Percentiles rank a stretch among this genome's conserved stretches.
These are phyloP conservation scores for Blastomyces emzantsi DNA, from an alignment of 2,329 filamentous ascomycete species.

Conservation along the genomic window DNA sequence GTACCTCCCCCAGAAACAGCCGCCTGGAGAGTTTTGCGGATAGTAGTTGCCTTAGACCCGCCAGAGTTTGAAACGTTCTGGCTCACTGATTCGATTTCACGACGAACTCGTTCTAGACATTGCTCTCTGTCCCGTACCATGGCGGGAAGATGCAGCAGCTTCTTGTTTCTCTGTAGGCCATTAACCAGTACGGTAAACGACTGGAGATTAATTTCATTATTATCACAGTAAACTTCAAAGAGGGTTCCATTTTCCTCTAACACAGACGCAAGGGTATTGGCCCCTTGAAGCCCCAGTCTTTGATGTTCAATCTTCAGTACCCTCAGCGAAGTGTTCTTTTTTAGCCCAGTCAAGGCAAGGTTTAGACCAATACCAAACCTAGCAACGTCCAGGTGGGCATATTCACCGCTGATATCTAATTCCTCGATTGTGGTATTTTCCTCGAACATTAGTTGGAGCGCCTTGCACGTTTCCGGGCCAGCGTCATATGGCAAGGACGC, in stretches of 20 bases:
- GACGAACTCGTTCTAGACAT: conserved; percentile 51
- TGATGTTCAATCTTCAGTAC: conserved; percentile 59
- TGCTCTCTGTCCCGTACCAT: conserved; percentile 55
- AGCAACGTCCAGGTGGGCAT: conserved; percentile 60
- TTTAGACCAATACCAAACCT: conserved; percentile 61
- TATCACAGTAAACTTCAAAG: conserved; percentile 59
- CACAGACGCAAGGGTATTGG: conserved; percentile 59
- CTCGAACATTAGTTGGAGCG: conserved; percentile 55
- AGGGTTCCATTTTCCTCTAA: conserved; percentile 55
- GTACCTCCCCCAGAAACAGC: conserved; percentile 30
- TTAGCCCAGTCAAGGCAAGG: conserved; percentile 54
- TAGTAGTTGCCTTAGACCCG: conserved; percentile 29
- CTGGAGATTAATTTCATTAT: conserved; percentile 63
- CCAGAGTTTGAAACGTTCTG: conserved; percentile 30
- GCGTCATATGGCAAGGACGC: conserved; percentile 62
- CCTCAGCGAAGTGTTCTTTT: conserved; percentile 53
- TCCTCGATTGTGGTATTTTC: conserved; percentile 58
- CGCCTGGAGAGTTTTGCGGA: conserved; percentile 38
- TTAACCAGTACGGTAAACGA: conserved; percentile 62
- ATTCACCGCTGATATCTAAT: conserved; percentile 62
- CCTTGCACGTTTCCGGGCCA: conserved; percentile 56
- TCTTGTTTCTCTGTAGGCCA: conserved; percentile 56
- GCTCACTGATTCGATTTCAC: conserved; percentile 46
- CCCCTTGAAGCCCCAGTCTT: conserved; percentile 59
- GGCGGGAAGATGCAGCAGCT: conserved; percentile 51